phyloP scores from a whole-genome alignment of 805 yeast genomes.

The Ogataea pignaliae region DNA sequence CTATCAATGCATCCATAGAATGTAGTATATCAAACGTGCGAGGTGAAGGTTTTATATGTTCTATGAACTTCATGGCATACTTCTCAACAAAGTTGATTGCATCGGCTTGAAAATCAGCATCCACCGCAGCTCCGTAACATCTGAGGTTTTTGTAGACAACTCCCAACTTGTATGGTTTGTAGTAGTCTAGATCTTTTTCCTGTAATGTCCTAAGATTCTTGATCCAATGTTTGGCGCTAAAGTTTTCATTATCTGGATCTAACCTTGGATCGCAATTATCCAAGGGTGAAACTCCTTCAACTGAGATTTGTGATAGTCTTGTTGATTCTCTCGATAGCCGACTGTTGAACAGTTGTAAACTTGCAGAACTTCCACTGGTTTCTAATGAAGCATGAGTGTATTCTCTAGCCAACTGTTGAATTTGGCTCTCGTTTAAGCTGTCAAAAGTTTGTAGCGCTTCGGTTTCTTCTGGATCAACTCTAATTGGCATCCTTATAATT shows the following conservation, averaged over 20 bases:
- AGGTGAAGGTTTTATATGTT: slow-evolving; percentile 2
- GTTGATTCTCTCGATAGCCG: slow-evolving; percentile 31
- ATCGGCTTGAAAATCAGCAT: slow-evolving; percentile 56
- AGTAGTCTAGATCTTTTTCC: slow-evolving; percentile 54
- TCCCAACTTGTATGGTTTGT: slow-evolving; percentile 53
- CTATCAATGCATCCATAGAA: slow-evolving; percentile 56
- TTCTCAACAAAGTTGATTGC: slow-evolving; percentile 38
- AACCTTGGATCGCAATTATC: slow-evolving; percentile 30
- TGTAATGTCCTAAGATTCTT: slow-evolving; percentile 48
- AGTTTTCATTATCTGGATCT: slow-evolving; percentile 51
- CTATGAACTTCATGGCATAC: slow-evolving; percentile 12
- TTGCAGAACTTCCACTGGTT: neutral
- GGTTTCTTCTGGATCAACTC: slow-evolving; percentile 10
- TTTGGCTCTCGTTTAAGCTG: slow-evolving; percentile 26
- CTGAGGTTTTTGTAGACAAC: slow-evolving; percentile 51
- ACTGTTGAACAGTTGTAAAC: slow-evolving; percentile 11
- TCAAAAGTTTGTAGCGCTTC: slow-evolving; percentile 31
- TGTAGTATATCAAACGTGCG: slow-evolving; percentile 46
- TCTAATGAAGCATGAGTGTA: slow-evolving; percentile 13
- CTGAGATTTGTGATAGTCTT: slow-evolving; percentile 35
- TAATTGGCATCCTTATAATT: slow-evolving; percentile 2
- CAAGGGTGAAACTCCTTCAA: slow-evolving; percentile 34
- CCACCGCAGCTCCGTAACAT: slow-evolving; percentile 55
- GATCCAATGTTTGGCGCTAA: slow-evolving; percentile 57
- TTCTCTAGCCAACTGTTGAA: slow-evolving; percentile 37